Evolutionary conservation across 352 stramenopile genomes (phyloP), one percentile per base, ranked within the genome.

Genomic region (Thalassiosira ordinaria): DNA sequence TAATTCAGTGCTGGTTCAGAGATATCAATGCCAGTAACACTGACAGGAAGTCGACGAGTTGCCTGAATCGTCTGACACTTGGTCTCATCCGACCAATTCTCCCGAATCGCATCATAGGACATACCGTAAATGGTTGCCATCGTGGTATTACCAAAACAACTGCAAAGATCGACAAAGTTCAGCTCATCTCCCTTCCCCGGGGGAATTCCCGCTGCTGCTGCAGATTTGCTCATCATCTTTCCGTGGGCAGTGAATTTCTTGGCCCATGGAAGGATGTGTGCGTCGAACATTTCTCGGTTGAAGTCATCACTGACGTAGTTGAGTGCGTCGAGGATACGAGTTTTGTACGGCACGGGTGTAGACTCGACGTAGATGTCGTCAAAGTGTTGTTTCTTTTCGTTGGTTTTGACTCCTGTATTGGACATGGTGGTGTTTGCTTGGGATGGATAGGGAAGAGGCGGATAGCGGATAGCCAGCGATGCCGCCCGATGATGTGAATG

Each of bases 321-420:
- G 18, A 86, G 71, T 1, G 57, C 60, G 44, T 86, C 78, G 46
- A 86, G 63, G 56, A 86, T 86, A 16, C 61, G 55, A 18, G 53
- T 77, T 63, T 86, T 86, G 73, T 86, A 86, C 22, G 74, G 72
- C 35, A 86, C 78, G 1, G 78, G 78, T 26, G 51, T 86, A 6
- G 51, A 47, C 13, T 62, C 52, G 20, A 86, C 73, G 47, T 86
- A 86, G 33, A 86, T 86, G 39, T 86, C 78, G 35, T 86, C 78
- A 31, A 86, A 86, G 51, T 86, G 78, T 47, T 86, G 78, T 51
- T 86, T 86, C 73, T 86, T 84, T 57, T 84, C 75, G 49, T 84
- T 68, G 27, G 68, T 78, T 53, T 84, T 78, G 52, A 84, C 55
- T 20, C 37, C 59, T 37, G 53, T 62, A 7, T 52, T 55, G 14